These are phyloP conservation scores for Eucalyptus pauciflora DNA, from an alignment of 345 rosid species.

Conservation along the genomic window DNA sequence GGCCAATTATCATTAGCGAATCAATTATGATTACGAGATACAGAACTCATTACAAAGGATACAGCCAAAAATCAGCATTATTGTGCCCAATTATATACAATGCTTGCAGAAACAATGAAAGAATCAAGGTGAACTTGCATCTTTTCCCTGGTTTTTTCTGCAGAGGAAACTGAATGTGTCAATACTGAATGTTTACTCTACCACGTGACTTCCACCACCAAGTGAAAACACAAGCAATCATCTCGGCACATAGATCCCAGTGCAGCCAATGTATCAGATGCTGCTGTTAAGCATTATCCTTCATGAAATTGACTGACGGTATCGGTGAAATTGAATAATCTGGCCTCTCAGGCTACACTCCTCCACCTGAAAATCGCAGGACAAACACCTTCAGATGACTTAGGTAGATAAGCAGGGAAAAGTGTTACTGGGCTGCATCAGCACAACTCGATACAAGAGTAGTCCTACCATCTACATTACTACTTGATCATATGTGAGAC, in stretches of 20 bases:
- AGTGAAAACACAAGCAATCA: not conserved
- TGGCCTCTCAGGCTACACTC: slow-evolving; percentile 63
- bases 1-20: not conserved
- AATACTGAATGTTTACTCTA: not conserved
- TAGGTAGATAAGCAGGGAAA: not conserved
- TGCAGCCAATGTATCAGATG: not conserved
- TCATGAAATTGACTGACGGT: not conserved
- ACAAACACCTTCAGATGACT: not conserved
- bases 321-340: slow-evolving; percentile 36
- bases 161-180: not conserved
- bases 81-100: not conserved
- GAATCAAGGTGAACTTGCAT: not conserved
- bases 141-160: not conserved
- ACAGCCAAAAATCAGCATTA: not conserved
- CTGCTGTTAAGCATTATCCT: not conserved
- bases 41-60: not conserved
- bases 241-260: not conserved
- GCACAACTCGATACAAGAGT: not conserved
- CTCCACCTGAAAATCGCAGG: slow-evolving; percentile 38
- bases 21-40: not conserved
- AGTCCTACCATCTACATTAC: not conserved
- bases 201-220: not conserved
- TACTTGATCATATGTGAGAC: not conserved
- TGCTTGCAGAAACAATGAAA: not conserved
- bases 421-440: not conserved